These are phyloP conservation scores for Sporisorium exsertum DNA, from an alignment of 1,284 basidiomycete species.

Conservation along the genomic window DNA sequence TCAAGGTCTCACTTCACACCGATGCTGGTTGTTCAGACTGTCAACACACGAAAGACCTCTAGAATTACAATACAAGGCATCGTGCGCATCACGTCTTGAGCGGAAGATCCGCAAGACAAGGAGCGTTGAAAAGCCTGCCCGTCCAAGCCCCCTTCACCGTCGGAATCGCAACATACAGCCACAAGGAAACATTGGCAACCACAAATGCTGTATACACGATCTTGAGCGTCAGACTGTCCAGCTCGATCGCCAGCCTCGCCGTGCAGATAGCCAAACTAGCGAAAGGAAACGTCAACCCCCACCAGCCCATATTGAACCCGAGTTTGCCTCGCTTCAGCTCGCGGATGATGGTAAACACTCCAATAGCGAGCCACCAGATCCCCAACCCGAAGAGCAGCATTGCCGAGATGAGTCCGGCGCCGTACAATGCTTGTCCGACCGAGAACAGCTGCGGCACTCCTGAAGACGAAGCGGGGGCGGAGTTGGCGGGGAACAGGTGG, in stretches of 20 bases:
- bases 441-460: conserved; percentile 50
- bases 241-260: conserved; percentile 48
- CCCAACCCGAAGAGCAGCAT: conserved; percentile 59
- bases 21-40: background rate
- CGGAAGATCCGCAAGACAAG: conserved; percentile 61
- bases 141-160: conserved; percentile 52
- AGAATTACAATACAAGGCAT: background rate
- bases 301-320: conserved; percentile 62
- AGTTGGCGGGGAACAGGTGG: conserved; percentile 53
- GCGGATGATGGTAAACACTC: conserved; percentile 46
- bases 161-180: conserved; percentile 56
- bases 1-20: background rate
- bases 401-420: conserved; percentile 54
- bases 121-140: conserved; percentile 57
- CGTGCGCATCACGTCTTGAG: conserved; percentile 26
- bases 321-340: conserved; percentile 47
- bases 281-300: conserved; percentile 55
- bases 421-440: conserved; percentile 58
- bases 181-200: conserved; percentile 46
- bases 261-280: conserved; percentile 56
- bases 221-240: conserved; percentile 57
- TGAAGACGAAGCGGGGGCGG: conserved; percentile 15
- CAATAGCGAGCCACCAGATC: conserved; percentile 58
- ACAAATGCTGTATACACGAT: conserved; percentile 53
- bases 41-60: background rate